A percentile compares a stretch with the other conserved stretches of the same genome.
Evolutionary conservation across 192 early-diverging fungal species (phyloP).

Genomic region (Podila epicladia): DNA sequence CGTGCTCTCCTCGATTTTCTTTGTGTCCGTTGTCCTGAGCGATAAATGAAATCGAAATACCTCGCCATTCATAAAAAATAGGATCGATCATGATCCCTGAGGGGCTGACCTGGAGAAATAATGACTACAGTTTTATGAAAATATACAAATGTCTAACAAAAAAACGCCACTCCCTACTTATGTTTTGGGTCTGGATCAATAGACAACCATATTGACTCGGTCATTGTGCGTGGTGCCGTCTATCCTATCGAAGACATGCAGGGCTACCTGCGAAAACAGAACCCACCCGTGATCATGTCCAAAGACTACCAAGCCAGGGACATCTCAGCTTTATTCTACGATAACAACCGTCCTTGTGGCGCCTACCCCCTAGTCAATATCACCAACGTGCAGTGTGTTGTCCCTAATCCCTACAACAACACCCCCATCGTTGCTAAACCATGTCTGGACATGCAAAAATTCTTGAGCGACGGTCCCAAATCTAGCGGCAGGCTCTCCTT

Average conservation of each 20-base stretch:
- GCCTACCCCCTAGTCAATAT: conserved; percentile 13
- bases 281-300: conserved; percentile 5
- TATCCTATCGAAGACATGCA: conserved; percentile 20
- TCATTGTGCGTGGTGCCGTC: conserved; percentile 19
- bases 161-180: neutral
- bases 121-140: neutral
- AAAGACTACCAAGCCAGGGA: conserved; percentile 21
- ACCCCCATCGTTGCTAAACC: conserved; percentile 27
- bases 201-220: conserved; percentile 29
- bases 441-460: conserved; percentile 8
- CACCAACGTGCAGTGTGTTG: conserved; percentile 7
- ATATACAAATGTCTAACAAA: neutral
- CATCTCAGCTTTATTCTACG: conserved; percentile 30
- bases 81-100: too few species aligned
- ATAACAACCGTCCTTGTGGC: conserved; percentile 18
- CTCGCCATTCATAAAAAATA: too few species aligned
- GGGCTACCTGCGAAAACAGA: conserved; percentile 6
- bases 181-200: neutral
- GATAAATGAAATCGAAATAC: too few species aligned
- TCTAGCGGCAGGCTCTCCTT: conserved; percentile 21
- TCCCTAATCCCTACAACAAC: conserved; percentile 27
- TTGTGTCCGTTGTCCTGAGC: too few species aligned
- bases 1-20: too few species aligned
- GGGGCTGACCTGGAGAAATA: too few species aligned
- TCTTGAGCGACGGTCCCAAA: neutral